Evolutionary conservation across 2,329 filamentous ascomycete genomes (phyloP).

Genomic region (Aureobasidium vineae): DNA sequence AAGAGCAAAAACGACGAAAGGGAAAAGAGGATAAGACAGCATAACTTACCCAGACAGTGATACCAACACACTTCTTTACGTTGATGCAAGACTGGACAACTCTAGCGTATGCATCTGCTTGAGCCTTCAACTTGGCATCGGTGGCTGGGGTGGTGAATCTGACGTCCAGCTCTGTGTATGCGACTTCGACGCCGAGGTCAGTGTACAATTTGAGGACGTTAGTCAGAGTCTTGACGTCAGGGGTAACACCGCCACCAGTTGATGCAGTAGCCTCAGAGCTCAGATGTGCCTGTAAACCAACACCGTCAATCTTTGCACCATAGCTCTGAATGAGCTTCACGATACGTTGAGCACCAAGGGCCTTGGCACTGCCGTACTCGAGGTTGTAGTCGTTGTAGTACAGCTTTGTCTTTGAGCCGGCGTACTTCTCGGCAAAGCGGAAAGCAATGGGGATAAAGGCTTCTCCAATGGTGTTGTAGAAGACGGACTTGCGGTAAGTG

Average conservation of each 20-base stretch:
- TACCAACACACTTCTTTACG: slow-evolving; percentile 41
- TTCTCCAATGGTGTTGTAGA: slow-evolving; percentile 35
- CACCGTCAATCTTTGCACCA: slow-evolving; percentile 39
- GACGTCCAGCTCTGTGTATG: slow-evolving; percentile 66
- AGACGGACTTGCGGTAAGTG: slow-evolving; percentile 34
- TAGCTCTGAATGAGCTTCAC: slow-evolving; percentile 33
- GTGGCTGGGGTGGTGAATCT: slow-evolving; percentile 36
- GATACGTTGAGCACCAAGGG: slow-evolving; percentile 32
- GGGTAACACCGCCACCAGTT: slow-evolving; percentile 27
- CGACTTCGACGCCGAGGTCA: slow-evolving; percentile 55
- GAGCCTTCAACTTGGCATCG: slow-evolving; percentile 36
- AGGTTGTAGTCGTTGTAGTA: slow-evolving; percentile 38
- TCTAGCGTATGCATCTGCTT: slow-evolving; percentile 50
- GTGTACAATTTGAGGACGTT: slow-evolving; percentile 53
- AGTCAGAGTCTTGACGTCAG: slow-evolving; percentile 37
- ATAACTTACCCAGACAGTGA: slow-evolving; percentile 51
- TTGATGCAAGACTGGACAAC: slow-evolving; percentile 41
- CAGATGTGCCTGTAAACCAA: slow-evolving; percentile 56
- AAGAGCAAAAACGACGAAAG: background rate
- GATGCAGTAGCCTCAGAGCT: slow-evolving; percentile 42
- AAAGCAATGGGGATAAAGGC: slow-evolving; percentile 35
- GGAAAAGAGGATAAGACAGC: background rate
- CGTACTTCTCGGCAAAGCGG: slow-evolving; percentile 31
- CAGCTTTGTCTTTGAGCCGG: slow-evolving; percentile 32
- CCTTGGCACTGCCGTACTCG: slow-evolving; percentile 33